These are phyloP conservation scores for Pseudevernia furfuracea DNA, from an alignment of 495 filamentous ascomycete genomes.

Conservation along the genomic window DNA sequence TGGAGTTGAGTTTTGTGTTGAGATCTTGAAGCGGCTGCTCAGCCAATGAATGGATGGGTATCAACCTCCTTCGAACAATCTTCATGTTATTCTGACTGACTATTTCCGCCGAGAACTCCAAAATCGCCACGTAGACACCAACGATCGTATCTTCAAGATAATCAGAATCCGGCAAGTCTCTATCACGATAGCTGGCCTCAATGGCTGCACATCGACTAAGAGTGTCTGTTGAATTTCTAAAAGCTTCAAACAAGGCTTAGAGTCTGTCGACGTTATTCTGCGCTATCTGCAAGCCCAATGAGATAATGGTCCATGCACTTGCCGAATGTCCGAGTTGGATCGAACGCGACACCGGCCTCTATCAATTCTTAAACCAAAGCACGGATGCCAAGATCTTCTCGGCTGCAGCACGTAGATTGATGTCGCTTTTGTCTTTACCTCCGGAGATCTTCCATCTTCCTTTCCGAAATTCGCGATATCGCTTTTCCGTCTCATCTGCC, in stretches of 20 bases:
- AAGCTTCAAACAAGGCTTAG: slow-evolving; percentile 5
- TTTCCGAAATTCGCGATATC: no score
- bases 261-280: slow-evolving; percentile 13
- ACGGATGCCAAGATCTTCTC: slow-evolving; percentile 8
- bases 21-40: slow-evolving; percentile 11
- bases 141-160: slow-evolving; percentile 9
- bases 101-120: slow-evolving; percentile 12
- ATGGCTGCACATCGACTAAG: slow-evolving; percentile 11
- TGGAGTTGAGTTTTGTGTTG: background rate
- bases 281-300: slow-evolving; percentile 8
- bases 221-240: background rate
- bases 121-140: slow-evolving; percentile 9
- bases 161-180: slow-evolving; percentile 1
- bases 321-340: slow-evolving; percentile 10
- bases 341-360: slow-evolving; percentile 14
- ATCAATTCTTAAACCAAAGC: no score
- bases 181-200: slow-evolving; percentile 8
- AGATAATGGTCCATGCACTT: slow-evolving; percentile 7
- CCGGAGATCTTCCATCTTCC: background rate
- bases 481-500: background rate
- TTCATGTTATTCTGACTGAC: background rate
- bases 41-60: slow-evolving; percentile 2
- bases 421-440: background rate
- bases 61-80: background rate
- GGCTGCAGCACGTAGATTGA: slow-evolving; percentile 9